Percentiles rank a stretch among this genome's conserved stretches.
Evolutionary conservation across 2,329 filamentous ascomycete species (phyloP).

Genomic region (Colletotrichum sp.): DNA sequence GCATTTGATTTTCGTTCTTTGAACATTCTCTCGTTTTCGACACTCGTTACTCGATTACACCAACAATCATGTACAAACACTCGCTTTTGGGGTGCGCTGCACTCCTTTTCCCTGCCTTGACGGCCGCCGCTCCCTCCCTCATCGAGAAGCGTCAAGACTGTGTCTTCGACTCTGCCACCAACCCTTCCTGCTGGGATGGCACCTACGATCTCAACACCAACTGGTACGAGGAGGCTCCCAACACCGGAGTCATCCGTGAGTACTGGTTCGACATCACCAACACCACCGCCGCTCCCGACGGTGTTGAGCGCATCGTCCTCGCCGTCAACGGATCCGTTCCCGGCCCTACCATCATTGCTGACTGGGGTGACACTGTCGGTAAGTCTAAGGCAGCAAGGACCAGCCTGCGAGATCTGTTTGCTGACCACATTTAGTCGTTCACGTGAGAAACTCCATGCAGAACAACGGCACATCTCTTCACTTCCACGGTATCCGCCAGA

Average conservation of each 20-base stretch:
- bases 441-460: slow-evolving; percentile 54
- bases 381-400: neutral
- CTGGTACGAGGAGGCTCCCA: slow-evolving; percentile 33
- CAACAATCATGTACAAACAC: slow-evolving; percentile 11
- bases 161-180: slow-evolving; percentile 15
- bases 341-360: slow-evolving; percentile 61
- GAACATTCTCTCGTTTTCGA: neutral
- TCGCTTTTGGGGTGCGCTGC: slow-evolving; percentile 15
- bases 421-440: slow-evolving; percentile 38
- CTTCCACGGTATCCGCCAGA: slow-evolving; percentile 66
- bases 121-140: slow-evolving; percentile 5
- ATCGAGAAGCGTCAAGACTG: slow-evolving; percentile 19
- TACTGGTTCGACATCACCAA: slow-evolving; percentile 50
- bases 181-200: slow-evolving; percentile 20
- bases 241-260: slow-evolving; percentile 56
- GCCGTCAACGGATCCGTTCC: slow-evolving; percentile 64
- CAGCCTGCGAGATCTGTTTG: neutral
- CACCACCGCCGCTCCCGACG: slow-evolving; percentile 48
- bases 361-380: slow-evolving; percentile 45
- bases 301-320: slow-evolving; percentile 41
- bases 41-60: neutral
- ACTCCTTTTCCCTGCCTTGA: slow-evolving; percentile 11
- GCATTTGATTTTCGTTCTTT: neutral
- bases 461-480: slow-evolving; percentile 57
- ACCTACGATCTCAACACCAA: slow-evolving; percentile 16